A percentile compares a stretch with the other conserved stretches of the same genome.
Evolutionary conservation across 129 eudicot genomes (phyloP).

Genomic region (Tagetes erecta): DNA sequence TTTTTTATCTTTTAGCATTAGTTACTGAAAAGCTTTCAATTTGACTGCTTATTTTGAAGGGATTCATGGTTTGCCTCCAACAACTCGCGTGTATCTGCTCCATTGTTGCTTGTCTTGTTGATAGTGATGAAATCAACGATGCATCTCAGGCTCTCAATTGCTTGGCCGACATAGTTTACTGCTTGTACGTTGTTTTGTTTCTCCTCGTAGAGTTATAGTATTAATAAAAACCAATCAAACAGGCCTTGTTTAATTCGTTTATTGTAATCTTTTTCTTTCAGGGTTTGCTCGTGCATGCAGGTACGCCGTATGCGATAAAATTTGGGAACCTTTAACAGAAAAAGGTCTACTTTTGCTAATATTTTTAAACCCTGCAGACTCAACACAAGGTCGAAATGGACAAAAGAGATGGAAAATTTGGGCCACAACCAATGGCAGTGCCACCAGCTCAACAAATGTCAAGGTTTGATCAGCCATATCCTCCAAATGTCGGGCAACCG

Average conservation of each 20-base stretch:
- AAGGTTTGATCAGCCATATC: constrained; percentile 89
- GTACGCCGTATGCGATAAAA: constrained; percentile 36
- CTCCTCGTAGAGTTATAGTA: background rate
- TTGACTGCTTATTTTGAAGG: constrained; percentile 35
- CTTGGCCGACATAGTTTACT: constrained; percentile 80
- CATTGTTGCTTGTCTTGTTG: constrained; percentile 73
- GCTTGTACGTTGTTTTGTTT: constrained; percentile 61
- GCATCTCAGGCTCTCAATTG: constrained; percentile 74
- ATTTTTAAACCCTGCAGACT: constrained; percentile 52
- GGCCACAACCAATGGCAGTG: constrained; percentile 74
- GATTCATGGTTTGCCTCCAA: constrained; percentile 94
- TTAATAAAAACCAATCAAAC: background rate
- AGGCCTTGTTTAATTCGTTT: constrained; percentile 12
- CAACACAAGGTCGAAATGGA: constrained; percentile 99
- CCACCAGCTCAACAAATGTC: constrained; percentile 91
- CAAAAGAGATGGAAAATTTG: constrained; percentile 85
- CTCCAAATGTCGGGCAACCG: constrained; percentile 61
- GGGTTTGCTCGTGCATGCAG: constrained; percentile 98
- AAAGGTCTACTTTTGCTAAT: background rate
- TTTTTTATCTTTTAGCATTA: background rate
- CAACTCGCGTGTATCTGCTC: constrained; percentile 92
- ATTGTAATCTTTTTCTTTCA: constrained; percentile 36
- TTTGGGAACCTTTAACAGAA: constrained; percentile 1
- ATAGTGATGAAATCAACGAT: constrained; percentile 69
- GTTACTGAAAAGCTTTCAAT: background rate